Percentiles rank a stretch among this genome's conserved stretches.
Conservation (phyloP, 177 flowering plant genomes). For the Vitis hybrid region DNA sequence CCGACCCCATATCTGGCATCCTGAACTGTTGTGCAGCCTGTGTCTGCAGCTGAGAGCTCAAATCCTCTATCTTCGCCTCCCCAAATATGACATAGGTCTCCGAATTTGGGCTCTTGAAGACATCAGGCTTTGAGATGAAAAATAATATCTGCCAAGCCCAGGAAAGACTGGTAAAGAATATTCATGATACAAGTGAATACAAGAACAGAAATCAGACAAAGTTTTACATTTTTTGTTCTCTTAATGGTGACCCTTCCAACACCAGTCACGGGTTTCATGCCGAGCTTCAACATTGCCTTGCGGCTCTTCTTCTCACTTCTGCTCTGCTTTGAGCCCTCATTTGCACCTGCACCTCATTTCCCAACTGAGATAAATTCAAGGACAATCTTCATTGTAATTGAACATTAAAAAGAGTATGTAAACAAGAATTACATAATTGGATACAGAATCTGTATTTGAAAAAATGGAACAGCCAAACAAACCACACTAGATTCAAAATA, state of each 20-base stretch:
- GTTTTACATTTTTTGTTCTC: slow-evolving; percentile 68
- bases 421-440: not conserved
- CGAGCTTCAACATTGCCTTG: slow-evolving; percentile 88
- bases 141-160: slow-evolving; percentile 35
- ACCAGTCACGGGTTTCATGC: slow-evolving; percentile 78
- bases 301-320: slow-evolving; percentile 87
- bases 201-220: not conserved
- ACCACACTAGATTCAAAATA: too few species aligned
- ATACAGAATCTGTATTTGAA: not conserved
- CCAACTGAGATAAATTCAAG: not conserved
- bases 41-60: slow-evolving; percentile 52
- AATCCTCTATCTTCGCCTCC: slow-evolving; percentile 54
- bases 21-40: slow-evolving; percentile 55
- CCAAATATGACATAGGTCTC: slow-evolving; percentile 53
- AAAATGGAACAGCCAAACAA: too few species aligned
- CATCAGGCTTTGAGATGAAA: slow-evolving; percentile 51
- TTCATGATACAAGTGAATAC: not conserved
- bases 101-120: slow-evolving; percentile 49
- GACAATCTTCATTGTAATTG: not conserved
- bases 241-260: slow-evolving; percentile 81
- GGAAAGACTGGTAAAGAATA: not conserved
- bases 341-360: slow-evolving; percentile 38
- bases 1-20: slow-evolving; percentile 39
- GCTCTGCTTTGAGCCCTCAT: slow-evolving; percentile 72
- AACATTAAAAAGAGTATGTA: not conserved